Evolutionary conservation across 2,329 filamentous ascomycete species (phyloP).

Genomic region (Aphanoascus verrucosus): DNA sequence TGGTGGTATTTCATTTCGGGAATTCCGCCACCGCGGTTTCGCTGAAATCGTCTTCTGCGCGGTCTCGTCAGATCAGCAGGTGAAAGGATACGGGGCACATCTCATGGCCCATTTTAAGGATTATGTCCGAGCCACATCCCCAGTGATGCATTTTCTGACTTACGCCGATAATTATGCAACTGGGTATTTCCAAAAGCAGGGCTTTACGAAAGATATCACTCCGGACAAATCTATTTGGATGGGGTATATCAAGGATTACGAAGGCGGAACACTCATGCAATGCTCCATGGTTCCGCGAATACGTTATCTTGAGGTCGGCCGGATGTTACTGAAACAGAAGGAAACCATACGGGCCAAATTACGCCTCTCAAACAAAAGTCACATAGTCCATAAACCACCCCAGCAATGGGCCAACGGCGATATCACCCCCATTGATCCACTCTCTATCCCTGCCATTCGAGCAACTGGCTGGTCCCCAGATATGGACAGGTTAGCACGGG

Average conservation of each 20-base stretch:
- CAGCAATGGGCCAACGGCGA: constrained; percentile 70
- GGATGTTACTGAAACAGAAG: constrained; percentile 95
- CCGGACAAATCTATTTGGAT: constrained; percentile 87
- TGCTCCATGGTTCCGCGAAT: constrained; percentile 94
- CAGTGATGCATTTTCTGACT: constrained; percentile 97
- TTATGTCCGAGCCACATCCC: constrained; percentile 92
- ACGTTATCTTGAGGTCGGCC: constrained; percentile 81
- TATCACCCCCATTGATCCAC: constrained; percentile 81
- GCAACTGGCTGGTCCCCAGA: constrained; percentile 90
- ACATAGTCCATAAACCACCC: constrained; percentile 76
- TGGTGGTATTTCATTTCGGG: constrained; percentile 87
- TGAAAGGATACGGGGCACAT: constrained; percentile 96
- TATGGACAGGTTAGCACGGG: constrained; percentile 93
- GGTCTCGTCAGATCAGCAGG: constrained; percentile 93
- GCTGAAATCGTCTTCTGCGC: constrained; percentile 99
- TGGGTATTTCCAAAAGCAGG: constrained; percentile 98
- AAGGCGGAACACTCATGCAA: constrained; percentile 98
- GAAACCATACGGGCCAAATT: constrained; percentile 93
- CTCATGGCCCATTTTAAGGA: constrained; percentile 97
- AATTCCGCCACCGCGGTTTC: constrained; percentile 83
- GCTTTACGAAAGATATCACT: constrained; percentile 96
- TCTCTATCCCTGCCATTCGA: constrained; percentile 78
- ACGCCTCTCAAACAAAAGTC: constrained; percentile 75
- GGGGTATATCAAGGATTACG: constrained; percentile 99
- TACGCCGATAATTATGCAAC: constrained; percentile 99